These are phyloP conservation scores for Sclerotinia borealis DNA, from an alignment of 2,329 filamentous ascomycete genomes.

Conservation along the genomic window DNA sequence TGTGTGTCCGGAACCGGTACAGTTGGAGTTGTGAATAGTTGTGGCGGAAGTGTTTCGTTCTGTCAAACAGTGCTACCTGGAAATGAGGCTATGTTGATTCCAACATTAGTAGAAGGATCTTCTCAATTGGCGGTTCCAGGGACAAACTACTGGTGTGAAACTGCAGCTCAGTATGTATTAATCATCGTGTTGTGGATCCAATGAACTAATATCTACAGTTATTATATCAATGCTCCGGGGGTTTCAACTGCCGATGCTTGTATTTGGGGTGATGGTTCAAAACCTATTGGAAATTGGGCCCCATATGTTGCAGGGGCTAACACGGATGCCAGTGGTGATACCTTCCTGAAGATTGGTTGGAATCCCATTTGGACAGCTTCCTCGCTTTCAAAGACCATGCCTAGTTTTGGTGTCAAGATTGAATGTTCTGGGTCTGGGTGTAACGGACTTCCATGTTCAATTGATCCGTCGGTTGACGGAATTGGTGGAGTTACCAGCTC, in stretches of 20 bases:
- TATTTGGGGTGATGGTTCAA: slow-evolving; percentile 59
- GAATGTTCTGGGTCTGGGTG: slow-evolving; percentile 61
- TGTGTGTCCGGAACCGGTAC: slow-evolving; percentile 64
- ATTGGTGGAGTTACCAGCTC: slow-evolving; percentile 55
- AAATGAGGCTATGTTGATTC: slow-evolving; percentile 77
- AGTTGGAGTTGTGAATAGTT: slow-evolving; percentile 61
- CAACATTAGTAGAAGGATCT: slow-evolving; percentile 55
- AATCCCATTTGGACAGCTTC: slow-evolving; percentile 65
- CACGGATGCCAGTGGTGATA: slow-evolving; percentile 56
- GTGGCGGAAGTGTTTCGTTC: slow-evolving; percentile 57
- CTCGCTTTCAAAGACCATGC: slow-evolving; percentile 48
- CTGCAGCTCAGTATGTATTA: slow-evolving; percentile 63
- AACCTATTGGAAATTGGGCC: slow-evolving; percentile 68
- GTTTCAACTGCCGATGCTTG: slow-evolving; percentile 54
- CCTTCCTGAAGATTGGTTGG: slow-evolving; percentile 70
- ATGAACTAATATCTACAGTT: slow-evolving; percentile 41
- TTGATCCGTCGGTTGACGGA: slow-evolving; percentile 52
- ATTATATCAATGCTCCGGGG: slow-evolving; percentile 73
- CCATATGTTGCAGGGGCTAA: slow-evolving; percentile 74
- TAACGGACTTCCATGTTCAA: slow-evolving; percentile 68
- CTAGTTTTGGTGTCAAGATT: slow-evolving; percentile 63
- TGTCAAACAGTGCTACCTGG: slow-evolving; percentile 76
- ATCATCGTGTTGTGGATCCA: background rate
- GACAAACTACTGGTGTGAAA: slow-evolving; percentile 62
- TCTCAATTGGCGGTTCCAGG: slow-evolving; percentile 65